A percentile compares a stretch with the other conserved stretches of the same genome.
Evolutionary conservation across 352 stramenopile genomes (phyloP).

Genomic region (Elongisporangium anandrum): DNA sequence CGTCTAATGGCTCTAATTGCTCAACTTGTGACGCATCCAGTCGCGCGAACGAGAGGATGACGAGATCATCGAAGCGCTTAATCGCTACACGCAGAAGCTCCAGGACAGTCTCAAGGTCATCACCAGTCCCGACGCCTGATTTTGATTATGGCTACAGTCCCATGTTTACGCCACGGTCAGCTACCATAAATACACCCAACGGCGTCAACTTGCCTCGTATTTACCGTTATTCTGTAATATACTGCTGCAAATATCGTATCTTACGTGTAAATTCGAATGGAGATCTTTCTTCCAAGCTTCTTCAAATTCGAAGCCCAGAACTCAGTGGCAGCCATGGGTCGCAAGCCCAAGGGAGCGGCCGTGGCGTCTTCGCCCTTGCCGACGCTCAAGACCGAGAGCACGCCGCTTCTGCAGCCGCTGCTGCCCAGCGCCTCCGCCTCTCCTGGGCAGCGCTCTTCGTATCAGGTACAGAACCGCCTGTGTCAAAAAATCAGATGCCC

Average conservation of each 20-base stretch:
- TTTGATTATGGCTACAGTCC: neutral
- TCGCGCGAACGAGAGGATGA: conserved; percentile 90
- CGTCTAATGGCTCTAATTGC: neutral
- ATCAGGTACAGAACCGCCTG: neutral
- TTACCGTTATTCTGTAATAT: neutral
- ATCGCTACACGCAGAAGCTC: conserved; percentile 91
- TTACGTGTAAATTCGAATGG: neutral
- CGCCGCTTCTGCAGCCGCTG: conserved; percentile 5
- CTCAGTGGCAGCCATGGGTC: neutral
- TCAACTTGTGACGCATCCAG: conserved; percentile 9
- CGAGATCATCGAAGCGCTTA: conserved; percentile 92
- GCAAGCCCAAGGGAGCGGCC: neutral
- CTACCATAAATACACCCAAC: neutral
- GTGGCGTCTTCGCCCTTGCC: neutral
- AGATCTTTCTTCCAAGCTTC: neutral
- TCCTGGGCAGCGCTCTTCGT: neutral
- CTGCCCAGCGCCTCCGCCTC: neutral
- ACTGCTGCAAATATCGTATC: neutral
- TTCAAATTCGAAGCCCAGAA: no score
- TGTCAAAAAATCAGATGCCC: no score
- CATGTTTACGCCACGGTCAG: neutral
- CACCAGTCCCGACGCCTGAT: conserved; percentile 72
- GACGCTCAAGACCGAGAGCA: conserved; percentile 2
- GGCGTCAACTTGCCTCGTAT: neutral
- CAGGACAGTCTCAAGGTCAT: conserved; percentile 93